These are phyloP conservation scores for Talaromyces sp. DNA, from an alignment of 2,329 filamentous ascomycete genomes.

Conservation along the genomic window DNA sequence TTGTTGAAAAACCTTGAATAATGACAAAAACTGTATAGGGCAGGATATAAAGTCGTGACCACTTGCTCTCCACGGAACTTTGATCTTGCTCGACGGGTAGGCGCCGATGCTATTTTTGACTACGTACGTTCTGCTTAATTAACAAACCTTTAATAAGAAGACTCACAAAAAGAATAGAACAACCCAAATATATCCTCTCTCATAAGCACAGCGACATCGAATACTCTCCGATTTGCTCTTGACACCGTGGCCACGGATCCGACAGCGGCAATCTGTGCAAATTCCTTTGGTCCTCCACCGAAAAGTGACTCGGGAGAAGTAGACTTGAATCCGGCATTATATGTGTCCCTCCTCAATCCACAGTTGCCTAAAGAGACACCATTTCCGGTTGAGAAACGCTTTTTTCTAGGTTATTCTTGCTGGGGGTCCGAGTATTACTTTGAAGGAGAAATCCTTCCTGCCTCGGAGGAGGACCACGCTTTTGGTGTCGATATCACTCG, in stretches of 20 bases:
- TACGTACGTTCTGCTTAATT: conserved; percentile 19
- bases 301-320: background rate
- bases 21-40: conserved; percentile 4
- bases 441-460: background rate
- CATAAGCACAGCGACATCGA: background rate
- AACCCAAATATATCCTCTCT: background rate
- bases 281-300: background rate
- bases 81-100: conserved; percentile 26
- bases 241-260: conserved; percentile 1
- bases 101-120: conserved; percentile 34
- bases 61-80: conserved; percentile 31
- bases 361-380: background rate
- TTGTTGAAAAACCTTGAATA: background rate
- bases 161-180: background rate
- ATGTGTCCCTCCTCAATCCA: background rate
- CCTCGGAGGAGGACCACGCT: background rate
- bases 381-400: background rate
- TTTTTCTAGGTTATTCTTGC: conserved; percentile 5
- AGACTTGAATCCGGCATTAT: background rate
- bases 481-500: background rate
- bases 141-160: background rate
- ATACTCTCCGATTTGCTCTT: conserved; percentile 1
- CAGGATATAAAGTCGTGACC: conserved; percentile 29
- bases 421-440: conserved; percentile 1
- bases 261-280: background rate